Evolutionary conservation across 169 alveolate species (phyloP), one percentile per base, ranked within the genome.

Genomic region (Plasmodium sp.): DNA sequence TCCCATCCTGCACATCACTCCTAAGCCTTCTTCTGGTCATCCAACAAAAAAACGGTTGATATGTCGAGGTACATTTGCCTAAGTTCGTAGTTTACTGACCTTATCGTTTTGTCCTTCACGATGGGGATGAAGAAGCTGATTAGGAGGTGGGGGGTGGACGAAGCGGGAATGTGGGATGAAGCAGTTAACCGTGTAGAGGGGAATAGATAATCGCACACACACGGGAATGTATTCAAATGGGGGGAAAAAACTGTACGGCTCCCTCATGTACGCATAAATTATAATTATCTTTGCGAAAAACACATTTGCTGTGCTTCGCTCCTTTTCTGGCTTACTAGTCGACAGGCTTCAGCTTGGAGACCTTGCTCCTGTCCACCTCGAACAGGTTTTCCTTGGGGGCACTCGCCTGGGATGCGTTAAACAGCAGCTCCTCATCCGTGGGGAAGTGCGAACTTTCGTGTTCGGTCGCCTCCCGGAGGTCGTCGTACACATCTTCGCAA

Each of bases 101-200:
- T 81, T 81, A 92, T 92, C n/a, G 95, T 92, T 82, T 82, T 92
- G 71, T 92, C 95, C 67, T 92, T 92, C 54, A 92, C 81, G 7
- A 92, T 92, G 14, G 95, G 95, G 41, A 92, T 54, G 67, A 81
- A 92, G 75, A 92, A 92, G 81, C 95, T 92, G 92, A 6, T 48
- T 5, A 51, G 62, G 7, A 31, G 45, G 43, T 12, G 62, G 27
- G 39, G 33, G 18, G 74, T 73, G 77, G 27, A 74, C 5, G 81
- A 84, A 34, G 58, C 34, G 3, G 33, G 12, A 16, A 18, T 45
- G 22, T 0, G 16, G 27, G 74, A 81, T 67, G 34, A 7, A 51
- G 7, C 62, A 1, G 9, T 0, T 51, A 77, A n/a, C 22, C 7
- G 16, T 77, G 84, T 27, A 77, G 84, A 77, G 39, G 34, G 39